Evolutionary conservation across 352 stramenopile species (phyloP).

Genomic region (Phytopythium boreale): DNA sequence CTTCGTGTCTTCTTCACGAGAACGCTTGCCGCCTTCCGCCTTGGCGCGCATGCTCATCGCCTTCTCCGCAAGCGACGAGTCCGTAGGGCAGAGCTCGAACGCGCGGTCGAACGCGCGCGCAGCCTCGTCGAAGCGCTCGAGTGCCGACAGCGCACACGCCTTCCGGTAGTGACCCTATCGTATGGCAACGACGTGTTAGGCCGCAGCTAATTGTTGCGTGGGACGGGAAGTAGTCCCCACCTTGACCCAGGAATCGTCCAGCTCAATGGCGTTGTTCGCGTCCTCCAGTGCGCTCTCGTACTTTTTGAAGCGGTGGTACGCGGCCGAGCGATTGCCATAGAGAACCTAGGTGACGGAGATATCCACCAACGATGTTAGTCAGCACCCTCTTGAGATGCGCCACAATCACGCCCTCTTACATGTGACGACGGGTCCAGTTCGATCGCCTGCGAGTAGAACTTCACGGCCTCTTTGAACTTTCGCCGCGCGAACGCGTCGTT

Average conservation of each 20-base stretch:
- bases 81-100: slow-evolving; percentile 63
- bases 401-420: slow-evolving; percentile 26
- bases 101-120: slow-evolving; percentile 65
- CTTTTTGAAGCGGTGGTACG: slow-evolving; percentile 70
- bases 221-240: slow-evolving; percentile 12
- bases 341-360: slow-evolving; percentile 48
- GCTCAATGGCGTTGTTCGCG: slow-evolving; percentile 51
- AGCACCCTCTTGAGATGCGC: neutral
- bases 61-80: slow-evolving; percentile 61
- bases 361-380: neutral
- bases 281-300: slow-evolving; percentile 62
- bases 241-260: slow-evolving; percentile 80
- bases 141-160: slow-evolving; percentile 57
- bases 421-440: slow-evolving; percentile 62
- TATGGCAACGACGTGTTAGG: neutral
- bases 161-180: slow-evolving; percentile 73
- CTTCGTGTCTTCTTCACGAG: neutral
- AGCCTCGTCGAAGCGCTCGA: slow-evolving; percentile 64
- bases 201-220: too few relatives aligned
- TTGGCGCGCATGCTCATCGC: slow-evolving; percentile 61
- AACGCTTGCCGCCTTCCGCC: neutral
- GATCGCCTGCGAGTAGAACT: slow-evolving; percentile 90
- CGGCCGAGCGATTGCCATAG: slow-evolving; percentile 78
- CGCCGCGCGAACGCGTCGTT: slow-evolving; percentile 74
- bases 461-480: slow-evolving; percentile 74